Conservation (phyloP, 495 filamentous ascomycete genomes). For the Penicillium salamii region DNA sequence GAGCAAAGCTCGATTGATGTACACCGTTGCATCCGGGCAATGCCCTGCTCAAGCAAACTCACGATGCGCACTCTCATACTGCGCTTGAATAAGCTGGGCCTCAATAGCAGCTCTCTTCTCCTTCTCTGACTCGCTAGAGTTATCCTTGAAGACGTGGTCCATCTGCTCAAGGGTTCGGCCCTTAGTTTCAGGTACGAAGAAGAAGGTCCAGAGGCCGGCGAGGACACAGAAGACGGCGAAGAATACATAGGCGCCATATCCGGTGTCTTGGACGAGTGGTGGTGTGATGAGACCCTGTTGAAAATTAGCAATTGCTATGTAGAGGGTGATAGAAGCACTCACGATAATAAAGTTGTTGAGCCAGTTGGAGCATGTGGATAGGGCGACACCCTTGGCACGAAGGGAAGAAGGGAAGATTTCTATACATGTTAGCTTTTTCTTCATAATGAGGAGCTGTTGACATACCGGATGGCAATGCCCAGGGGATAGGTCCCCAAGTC, state of each 20-base stretch:
- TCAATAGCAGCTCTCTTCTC: slow-evolving; percentile 39
- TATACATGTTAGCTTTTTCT: neutral
- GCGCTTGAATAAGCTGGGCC: slow-evolving; percentile 21
- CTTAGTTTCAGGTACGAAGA: slow-evolving; percentile 57
- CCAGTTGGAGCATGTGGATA: slow-evolving; percentile 55
- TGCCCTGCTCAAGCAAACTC: neutral
- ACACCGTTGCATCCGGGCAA: neutral
- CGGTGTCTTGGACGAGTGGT: slow-evolving; percentile 51
- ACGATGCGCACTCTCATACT: slow-evolving; percentile 2
- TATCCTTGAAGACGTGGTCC: slow-evolving; percentile 52
- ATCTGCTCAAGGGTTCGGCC: slow-evolving; percentile 58
- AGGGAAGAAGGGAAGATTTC: slow-evolving; percentile 52
- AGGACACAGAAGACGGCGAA: slow-evolving; percentile 58
- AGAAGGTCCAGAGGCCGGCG: slow-evolving; percentile 49
- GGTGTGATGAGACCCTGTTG: slow-evolving; percentile 50
- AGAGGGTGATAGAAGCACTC: neutral
- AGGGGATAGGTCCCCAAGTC: slow-evolving; percentile 45
- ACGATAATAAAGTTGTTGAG: slow-evolving; percentile 57
- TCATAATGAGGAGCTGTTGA: neutral
- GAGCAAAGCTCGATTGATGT: neutral
- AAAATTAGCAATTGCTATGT: neutral
- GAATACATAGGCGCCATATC: slow-evolving; percentile 55
- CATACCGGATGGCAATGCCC: slow-evolving; percentile 43
- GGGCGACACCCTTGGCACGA: slow-evolving; percentile 51
- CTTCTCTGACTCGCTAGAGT: slow-evolving; percentile 37